A percentile compares a stretch with the other conserved stretches of the same genome.
These are phyloP conservation scores for Moricandia arvensis DNA, from an alignment of 345 rosid genomes.

Conservation along the genomic window DNA sequence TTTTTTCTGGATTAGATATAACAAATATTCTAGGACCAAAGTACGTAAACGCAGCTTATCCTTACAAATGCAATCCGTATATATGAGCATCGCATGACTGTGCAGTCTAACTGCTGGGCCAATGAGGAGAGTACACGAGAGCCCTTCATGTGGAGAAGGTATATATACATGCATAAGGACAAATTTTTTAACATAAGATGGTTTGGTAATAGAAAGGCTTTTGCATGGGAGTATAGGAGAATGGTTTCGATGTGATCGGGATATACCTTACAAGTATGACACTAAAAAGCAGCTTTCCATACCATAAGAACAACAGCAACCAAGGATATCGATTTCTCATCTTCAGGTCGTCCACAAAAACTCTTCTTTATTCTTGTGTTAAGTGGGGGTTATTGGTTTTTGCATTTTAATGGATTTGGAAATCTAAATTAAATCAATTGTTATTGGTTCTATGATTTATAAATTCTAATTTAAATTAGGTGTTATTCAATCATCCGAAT, in stretches of 20 bases:
- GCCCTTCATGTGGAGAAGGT: conserved; percentile 22
- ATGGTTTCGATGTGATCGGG: neutral
- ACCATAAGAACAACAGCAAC: neutral
- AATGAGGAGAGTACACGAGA: conserved; percentile 6
- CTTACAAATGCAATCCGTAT: neutral
- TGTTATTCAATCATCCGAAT: too few species aligned
- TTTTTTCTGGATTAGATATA: conserved; percentile 8
- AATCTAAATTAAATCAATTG: too few species aligned
- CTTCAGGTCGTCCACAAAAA: neutral
- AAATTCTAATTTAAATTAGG: too few species aligned
- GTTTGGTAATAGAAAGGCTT: neutral
- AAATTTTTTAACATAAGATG: neutral
- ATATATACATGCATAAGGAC: neutral
- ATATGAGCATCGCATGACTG: neutral
- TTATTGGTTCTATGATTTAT: too few species aligned
- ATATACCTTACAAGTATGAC: neutral
- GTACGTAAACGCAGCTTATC: neutral
- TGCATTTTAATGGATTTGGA: too few species aligned
- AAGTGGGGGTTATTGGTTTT: too few species aligned
- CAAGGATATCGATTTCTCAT: conserved; percentile 16
- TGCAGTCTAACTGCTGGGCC: neutral
- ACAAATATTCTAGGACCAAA: neutral
- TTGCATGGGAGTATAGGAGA: neutral
- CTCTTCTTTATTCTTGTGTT: neutral
- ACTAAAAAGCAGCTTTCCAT: neutral